A percentile compares a stretch with the other conserved stretches of the same genome.
Conservation (phyloP, 164 flowering plant species). For the Chloranthus sessilifolius region DNA sequence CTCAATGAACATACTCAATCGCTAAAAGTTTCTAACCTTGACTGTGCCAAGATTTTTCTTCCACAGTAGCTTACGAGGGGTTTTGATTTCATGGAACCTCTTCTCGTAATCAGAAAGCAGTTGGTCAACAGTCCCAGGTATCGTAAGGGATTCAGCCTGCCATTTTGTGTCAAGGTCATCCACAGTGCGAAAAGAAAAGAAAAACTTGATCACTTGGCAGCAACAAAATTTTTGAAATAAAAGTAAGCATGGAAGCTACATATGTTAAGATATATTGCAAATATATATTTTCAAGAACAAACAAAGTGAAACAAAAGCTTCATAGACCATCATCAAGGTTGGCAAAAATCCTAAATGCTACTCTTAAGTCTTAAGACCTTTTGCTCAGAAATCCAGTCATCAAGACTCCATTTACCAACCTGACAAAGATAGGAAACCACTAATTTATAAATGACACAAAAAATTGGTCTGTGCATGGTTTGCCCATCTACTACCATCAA, state of each 20-base stretch:
- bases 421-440: too few relatives aligned
- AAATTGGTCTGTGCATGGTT: too few relatives aligned
- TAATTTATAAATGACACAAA: too few relatives aligned
- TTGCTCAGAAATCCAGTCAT: too few relatives aligned
- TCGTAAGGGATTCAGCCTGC: slow-evolving; percentile 72
- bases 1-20: not conserved
- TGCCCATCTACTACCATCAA: too few relatives aligned
- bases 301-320: too few relatives aligned
- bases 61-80: slow-evolving; percentile 94
- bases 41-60: slow-evolving; percentile 95
- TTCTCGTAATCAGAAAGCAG: slow-evolving; percentile 75
- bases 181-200: slow-evolving; percentile 9
- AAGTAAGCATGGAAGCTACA: not conserved
- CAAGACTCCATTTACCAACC: too few relatives aligned
- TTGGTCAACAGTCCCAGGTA: slow-evolving; percentile 66
- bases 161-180: slow-evolving; percentile 21
- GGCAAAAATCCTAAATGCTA: too few relatives aligned
- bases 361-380: too few relatives aligned
- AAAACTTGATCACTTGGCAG: not conserved
- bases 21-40: slow-evolving; percentile 48
- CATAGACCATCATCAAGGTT: too few relatives aligned
- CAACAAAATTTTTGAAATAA: not conserved
- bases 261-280: not conserved
- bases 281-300: too few relatives aligned
- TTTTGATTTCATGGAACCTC: slow-evolving; percentile 83